Conservation (phyloP, 768 basidiomycete genomes). For the Gymnopilus junonius region DNA sequence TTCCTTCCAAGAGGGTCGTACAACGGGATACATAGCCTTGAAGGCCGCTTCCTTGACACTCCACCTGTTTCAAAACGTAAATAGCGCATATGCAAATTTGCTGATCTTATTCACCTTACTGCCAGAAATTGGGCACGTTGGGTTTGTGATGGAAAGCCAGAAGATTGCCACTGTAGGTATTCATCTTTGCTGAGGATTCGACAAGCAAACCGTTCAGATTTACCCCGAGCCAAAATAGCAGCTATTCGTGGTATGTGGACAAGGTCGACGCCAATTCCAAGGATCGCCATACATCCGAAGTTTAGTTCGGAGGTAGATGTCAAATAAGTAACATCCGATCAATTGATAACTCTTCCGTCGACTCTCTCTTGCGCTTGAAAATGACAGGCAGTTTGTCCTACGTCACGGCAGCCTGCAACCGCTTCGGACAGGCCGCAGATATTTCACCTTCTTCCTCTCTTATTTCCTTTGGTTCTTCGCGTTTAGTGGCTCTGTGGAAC, state of each 20-base stretch:
- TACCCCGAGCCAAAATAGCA: conserved; percentile 53
- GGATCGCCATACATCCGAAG: conserved; percentile 51
- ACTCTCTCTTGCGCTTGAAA: background rate
- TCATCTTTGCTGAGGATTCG: conserved; percentile 68
- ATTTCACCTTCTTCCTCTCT: conserved; percentile 43
- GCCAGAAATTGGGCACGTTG: conserved; percentile 58
- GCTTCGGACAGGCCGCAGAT: conserved; percentile 53
- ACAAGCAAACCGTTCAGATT: conserved; percentile 49
- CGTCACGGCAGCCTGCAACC: conserved; percentile 52
- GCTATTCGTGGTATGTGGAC: conserved; percentile 70
- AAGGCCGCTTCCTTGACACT: conserved; percentile 85
- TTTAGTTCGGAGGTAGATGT: conserved; percentile 14
- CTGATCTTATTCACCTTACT: conserved; percentile 57
- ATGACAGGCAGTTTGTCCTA: conserved; percentile 36
- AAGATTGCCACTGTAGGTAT: conserved; percentile 40
- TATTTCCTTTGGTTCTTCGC: conserved; percentile 52
- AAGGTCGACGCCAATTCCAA: conserved; percentile 81
- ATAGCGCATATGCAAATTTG: background rate
- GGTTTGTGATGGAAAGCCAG: conserved; percentile 24
- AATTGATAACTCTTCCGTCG: conserved; percentile 10
- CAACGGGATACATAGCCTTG: conserved; percentile 75
- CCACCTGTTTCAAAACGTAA: conserved; percentile 55
- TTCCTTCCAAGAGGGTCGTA: conserved; percentile 76
- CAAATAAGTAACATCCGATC: conserved; percentile 21
- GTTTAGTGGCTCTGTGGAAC: conserved; percentile 50